Evolutionary conservation across 1,139 yeast species (phyloP), one percentile per base, ranked within the genome.

Genomic region (Geotrichum reessii): DNA sequence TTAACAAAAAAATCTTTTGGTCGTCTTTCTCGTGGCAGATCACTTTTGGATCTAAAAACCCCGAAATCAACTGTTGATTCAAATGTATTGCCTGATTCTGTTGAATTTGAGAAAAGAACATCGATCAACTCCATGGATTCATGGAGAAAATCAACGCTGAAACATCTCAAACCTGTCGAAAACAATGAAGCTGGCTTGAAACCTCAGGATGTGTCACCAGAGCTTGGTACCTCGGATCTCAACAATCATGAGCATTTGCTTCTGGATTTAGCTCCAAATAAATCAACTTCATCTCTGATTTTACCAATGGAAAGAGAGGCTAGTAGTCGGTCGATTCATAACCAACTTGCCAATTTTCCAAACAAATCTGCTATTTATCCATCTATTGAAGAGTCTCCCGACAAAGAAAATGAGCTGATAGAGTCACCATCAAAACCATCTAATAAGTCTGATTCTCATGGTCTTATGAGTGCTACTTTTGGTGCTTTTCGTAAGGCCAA

Each of bases 1-100:
- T 63, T 78, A 44, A 74, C 77, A 0, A 74, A 76, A 37, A 76
- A 73, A 56, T 72, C 76, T 3, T n/a, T 53, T 12, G 60, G 57
- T 12, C 48, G 46, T 52, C 58, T 56, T 11, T 53, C 60, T n/a
- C 55, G 55, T 27, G 50, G 46, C 19, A 61, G 55, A 57, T 60
- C 61, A 21, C 53, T 48, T 53, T 37, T 53, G 42, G 59, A 17
- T 58, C 53, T 17, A 50, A 62, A 22, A 42, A 63, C 57, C 58
- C 50, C 60, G 42, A 48, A 51, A 27, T 19, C 59, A 22, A 27
- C 54, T 42, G 44, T 53, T 24, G 44, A 37, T n/a, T 2, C 44
- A 37, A 37, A 19, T 9, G 44, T n/a, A 12, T 19, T 37, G n/a
- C 44, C 44, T 37, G 44, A 37, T 37, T 28, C 53, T 40, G 50